These are phyloP conservation scores for Backusella westeae DNA, from an alignment of 192 early-diverging fungal species.

Conservation along the genomic window DNA sequence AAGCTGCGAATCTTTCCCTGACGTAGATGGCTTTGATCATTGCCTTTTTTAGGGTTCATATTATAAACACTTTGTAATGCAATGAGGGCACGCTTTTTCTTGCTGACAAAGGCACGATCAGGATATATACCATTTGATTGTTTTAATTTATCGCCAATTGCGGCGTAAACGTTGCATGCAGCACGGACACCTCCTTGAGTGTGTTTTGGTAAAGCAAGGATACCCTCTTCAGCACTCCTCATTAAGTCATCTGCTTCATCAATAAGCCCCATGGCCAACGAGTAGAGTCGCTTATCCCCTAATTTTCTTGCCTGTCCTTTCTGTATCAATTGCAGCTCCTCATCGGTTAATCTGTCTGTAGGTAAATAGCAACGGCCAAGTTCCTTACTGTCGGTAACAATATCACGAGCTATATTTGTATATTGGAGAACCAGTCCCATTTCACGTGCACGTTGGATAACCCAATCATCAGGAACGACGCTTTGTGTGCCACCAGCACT, in stretches of 20 bases:
- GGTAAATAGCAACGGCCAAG: slow-evolving; percentile 49
- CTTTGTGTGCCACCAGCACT: neutral
- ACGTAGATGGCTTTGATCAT: neutral
- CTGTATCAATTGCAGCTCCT: slow-evolving; percentile 6
- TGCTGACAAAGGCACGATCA: slow-evolving; percentile 33
- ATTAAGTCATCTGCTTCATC: slow-evolving; percentile 26
- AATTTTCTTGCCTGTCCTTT: slow-evolving; percentile 20
- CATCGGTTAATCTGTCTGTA: slow-evolving; percentile 19
- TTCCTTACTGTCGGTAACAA: slow-evolving; percentile 41
- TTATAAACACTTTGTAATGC: slow-evolving; percentile 23
- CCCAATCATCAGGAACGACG: slow-evolving; percentile 13
- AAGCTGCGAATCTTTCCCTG: slow-evolving; percentile 19
- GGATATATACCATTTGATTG: slow-evolving; percentile 28
- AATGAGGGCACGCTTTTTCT: neutral
- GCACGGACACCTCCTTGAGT: slow-evolving; percentile 39
- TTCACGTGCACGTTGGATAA: slow-evolving; percentile 26
- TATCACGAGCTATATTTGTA: slow-evolving; percentile 54
- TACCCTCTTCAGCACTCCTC: slow-evolving; percentile 21
- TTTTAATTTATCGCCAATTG: slow-evolving; percentile 39
- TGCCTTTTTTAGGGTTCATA: neutral
- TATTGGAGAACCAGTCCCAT: slow-evolving; percentile 44
- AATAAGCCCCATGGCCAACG: slow-evolving; percentile 19
- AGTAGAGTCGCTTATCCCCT: slow-evolving; percentile 15
- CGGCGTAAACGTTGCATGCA: slow-evolving; percentile 44
- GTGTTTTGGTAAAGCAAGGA: slow-evolving; percentile 30